A percentile compares a stretch with the other conserved stretches of the same genome.
These are phyloP conservation scores for Hyparrhenia diplandra DNA, from an alignment of 176 grass and related monocot species.

Conservation along the genomic window DNA sequence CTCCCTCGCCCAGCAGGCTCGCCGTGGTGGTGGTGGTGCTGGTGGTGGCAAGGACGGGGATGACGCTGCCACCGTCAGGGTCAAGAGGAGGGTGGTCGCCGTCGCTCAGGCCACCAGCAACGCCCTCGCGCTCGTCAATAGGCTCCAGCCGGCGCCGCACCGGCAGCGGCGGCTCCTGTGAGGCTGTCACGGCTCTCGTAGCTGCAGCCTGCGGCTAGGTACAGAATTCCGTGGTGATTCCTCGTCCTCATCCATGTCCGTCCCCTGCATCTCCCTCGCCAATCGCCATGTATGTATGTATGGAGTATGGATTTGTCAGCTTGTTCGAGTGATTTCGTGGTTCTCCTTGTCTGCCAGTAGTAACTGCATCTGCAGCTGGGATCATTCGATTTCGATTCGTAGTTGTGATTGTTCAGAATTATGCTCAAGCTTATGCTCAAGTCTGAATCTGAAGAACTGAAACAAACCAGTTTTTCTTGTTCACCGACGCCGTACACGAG, in stretches of 20 bases:
- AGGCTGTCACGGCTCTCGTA: neutral
- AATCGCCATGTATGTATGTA: neutral
- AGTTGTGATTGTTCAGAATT: neutral
- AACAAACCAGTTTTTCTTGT: neutral
- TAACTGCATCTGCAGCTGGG: neutral
- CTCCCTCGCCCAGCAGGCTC: slow-evolving; percentile 30
- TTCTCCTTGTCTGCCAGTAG: neutral
- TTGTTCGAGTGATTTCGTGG: neutral
- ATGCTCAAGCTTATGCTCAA: neutral
- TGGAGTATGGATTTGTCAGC: neutral
- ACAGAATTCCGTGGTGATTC: neutral
- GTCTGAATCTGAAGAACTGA: neutral
- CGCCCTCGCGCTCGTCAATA: slow-evolving; percentile 78
- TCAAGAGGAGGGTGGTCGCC: slow-evolving; percentile 37
- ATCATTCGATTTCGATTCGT: neutral
- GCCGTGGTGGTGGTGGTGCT: no score
- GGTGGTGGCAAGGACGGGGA: neutral
- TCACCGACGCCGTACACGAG: no score
- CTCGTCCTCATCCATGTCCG: neutral
- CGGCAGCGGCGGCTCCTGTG: neutral
- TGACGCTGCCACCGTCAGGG: neutral
- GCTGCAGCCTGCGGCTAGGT: neutral
- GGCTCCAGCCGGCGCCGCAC: slow-evolving; percentile 26
- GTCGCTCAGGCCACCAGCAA: slow-evolving; percentile 62
- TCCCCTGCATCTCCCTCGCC: neutral